Evolutionary conservation across 164 flowering plant genomes (phyloP), one percentile per base, ranked within the genome.

Genomic region (Vitis labrusca): DNA sequence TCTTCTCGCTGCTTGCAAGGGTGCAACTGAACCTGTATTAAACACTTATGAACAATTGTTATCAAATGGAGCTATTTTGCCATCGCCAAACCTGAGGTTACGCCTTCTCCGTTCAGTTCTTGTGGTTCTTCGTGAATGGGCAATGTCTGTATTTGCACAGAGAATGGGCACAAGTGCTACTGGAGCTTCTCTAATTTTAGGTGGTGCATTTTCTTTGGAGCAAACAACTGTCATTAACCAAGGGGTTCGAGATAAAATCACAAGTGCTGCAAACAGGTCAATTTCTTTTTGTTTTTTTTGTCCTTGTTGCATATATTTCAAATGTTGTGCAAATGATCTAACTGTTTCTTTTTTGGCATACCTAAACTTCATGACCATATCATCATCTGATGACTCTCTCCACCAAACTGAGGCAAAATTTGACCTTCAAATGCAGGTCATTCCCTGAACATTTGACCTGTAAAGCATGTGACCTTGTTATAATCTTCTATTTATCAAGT

Each of bases 261-360:
- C 89, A 7, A 96, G 89, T 82, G 95, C 97, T 0, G 92, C 97
- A 29, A 93, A 91, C 81, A 93, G 99, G 99, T 91, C n/a, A 71
- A 27, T 44, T 66, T 75, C 53, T 67, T n/a, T 12, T 30, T 54
- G 32, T 14, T 57, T 53, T 2, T 54, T 13, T 2, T 48, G 17
- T 50, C 30, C 15, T 66, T 15, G 11, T 65, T n/a, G 17, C 32
- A 57, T 65, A 17, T 52, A 14, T 68, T 48, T 56, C 53, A 12
- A 51, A 15, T 23, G 37, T 16, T 29, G 29, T 12, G 29, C 44
- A 37, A 23, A 6, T 37, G 5, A 37, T 37, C 44, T 37, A 37
- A 37, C 44, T 37, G 7, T 37, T 37, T 3, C 44, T 37, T 37
- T 37, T 37, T 37, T 37, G 44, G 44, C 7, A 37, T 3, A 6